Conservation (phyloP, 78 protist genomes). For the Capsaspora owczarzaki region DNA sequence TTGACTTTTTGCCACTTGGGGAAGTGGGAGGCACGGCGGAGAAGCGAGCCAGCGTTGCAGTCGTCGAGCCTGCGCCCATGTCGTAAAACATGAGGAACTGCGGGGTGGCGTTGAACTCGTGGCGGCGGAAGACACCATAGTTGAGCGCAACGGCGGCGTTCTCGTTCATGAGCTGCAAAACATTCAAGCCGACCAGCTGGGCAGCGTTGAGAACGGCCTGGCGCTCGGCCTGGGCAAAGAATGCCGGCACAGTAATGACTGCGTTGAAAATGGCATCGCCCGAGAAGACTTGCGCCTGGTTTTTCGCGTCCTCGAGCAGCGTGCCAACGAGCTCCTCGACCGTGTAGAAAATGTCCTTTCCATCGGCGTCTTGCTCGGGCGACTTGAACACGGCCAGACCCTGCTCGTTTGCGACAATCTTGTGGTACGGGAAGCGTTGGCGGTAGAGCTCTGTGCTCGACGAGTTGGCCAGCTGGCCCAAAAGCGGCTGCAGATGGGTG, state of each 20-base stretch:
- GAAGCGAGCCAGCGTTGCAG: constrained; percentile 33
- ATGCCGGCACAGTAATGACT: constrained; percentile 62
- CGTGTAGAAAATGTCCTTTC: too few species aligned
- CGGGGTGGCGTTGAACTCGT: neutral
- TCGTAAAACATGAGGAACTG: constrained; percentile 50
- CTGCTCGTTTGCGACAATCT: neutral
- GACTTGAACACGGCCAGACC: neutral
- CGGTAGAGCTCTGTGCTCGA: neutral
- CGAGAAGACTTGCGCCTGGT: constrained; percentile 17
- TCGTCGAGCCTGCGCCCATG: constrained; percentile 54
- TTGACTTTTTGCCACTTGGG: neutral
- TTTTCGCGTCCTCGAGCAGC: constrained; percentile 17
- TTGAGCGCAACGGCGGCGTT: constrained; percentile 16
- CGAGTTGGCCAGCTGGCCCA: constrained; percentile 49
- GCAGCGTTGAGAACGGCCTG: constrained; percentile 64
- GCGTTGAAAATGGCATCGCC: constrained; percentile 21
- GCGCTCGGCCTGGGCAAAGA: constrained; percentile 43
- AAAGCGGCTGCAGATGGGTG: neutral
- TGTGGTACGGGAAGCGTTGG: neutral
- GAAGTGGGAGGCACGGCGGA: constrained; percentile 7
- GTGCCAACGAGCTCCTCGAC: constrained; percentile 43
- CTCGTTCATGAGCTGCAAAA: constrained; percentile 29
- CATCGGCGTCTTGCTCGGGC: neutral
- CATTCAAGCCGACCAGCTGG: constrained; percentile 44
- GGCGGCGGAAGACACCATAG: neutral